phyloP scores from a whole-genome alignment of 116 monocot genomes.

The Cymodocea nodosa region DNA sequence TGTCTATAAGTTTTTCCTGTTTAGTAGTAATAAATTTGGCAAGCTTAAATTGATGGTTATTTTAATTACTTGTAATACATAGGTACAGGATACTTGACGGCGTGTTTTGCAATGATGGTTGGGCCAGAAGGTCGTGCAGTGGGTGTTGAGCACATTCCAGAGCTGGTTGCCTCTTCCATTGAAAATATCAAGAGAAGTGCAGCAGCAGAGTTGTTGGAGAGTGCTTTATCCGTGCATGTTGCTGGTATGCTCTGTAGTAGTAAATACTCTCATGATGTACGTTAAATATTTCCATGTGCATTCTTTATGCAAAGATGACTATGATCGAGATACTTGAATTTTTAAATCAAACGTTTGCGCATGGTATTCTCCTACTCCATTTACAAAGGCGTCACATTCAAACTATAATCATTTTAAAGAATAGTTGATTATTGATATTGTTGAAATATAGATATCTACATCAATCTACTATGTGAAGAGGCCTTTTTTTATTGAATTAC shows the following conservation, averaged over 20 bases:
- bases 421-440: no score
- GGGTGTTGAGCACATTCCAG: constrained; percentile 65
- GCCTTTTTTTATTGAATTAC: no score
- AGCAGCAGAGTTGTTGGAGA: constrained; percentile 31
- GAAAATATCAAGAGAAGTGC: constrained; percentile 48
- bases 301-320: not conserved
- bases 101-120: constrained; percentile 65
- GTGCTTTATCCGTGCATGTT: constrained; percentile 40
- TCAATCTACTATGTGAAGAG: no score
- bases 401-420: no score
- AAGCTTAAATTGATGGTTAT: no score
- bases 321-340: not conserved
- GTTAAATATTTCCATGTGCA: no score
- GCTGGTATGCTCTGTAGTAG: constrained; percentile 21
- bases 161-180: constrained; percentile 42
- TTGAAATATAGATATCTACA: no score
- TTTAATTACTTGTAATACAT: not conserved
- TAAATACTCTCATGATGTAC: not conserved
- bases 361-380: no score
- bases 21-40: no score
- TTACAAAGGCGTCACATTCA: no score
- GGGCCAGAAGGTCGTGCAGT: constrained; percentile 48
- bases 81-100: constrained; percentile 73
- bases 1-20: no score
- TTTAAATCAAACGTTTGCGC: not conserved